Percentiles rank a stretch among this genome's conserved stretches.
phyloP scores from a whole-genome alignment of 1,284 basidiomycete genomes.

The Earliella scabrosa region DNA sequence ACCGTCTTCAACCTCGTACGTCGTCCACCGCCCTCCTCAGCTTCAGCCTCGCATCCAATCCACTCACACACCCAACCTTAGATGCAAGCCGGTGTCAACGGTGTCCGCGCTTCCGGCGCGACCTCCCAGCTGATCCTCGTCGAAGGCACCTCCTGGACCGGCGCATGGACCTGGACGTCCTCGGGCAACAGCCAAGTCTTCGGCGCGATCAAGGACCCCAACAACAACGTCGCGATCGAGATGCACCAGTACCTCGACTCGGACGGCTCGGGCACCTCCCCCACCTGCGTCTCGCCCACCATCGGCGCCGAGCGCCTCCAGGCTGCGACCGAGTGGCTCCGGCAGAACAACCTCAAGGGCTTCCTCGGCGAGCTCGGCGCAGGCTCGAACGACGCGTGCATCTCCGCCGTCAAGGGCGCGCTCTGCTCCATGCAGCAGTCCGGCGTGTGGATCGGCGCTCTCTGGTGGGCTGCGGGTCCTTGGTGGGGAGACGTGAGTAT shows the following conservation, averaged over 20 bases:
- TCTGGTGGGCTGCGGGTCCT: slow-evolving; percentile 66
- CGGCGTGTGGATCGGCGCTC: slow-evolving; percentile 58
- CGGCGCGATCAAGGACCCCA: slow-evolving; percentile 56
- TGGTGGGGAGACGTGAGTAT: slow-evolving; percentile 62
- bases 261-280: slow-evolving; percentile 62
- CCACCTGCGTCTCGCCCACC: slow-evolving; percentile 59
- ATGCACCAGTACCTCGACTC: slow-evolving; percentile 77
- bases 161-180: slow-evolving; percentile 51
- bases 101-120: slow-evolving; percentile 61
- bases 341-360: slow-evolving; percentile 61
- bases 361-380: slow-evolving; percentile 69
- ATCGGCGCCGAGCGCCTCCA: slow-evolving; percentile 62
- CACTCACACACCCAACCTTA: slow-evolving; percentile 20
- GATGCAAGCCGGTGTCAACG: slow-evolving; percentile 69
- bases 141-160: slow-evolving; percentile 49
- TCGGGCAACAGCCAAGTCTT: slow-evolving; percentile 62
- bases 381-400: slow-evolving; percentile 56
- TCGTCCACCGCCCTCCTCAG: slow-evolving; percentile 3
- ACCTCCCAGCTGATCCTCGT: slow-evolving; percentile 53
- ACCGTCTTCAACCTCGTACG: slow-evolving; percentile 51
- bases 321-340: slow-evolving; percentile 60
- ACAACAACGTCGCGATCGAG: slow-evolving; percentile 65
- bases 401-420: slow-evolving; percentile 57
- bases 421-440: slow-evolving; percentile 59
- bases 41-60: not conserved